Base-by-base conservation (phyloP, 768 basidiomycete genomes). In the Boletus eberwhitei region DNA sequence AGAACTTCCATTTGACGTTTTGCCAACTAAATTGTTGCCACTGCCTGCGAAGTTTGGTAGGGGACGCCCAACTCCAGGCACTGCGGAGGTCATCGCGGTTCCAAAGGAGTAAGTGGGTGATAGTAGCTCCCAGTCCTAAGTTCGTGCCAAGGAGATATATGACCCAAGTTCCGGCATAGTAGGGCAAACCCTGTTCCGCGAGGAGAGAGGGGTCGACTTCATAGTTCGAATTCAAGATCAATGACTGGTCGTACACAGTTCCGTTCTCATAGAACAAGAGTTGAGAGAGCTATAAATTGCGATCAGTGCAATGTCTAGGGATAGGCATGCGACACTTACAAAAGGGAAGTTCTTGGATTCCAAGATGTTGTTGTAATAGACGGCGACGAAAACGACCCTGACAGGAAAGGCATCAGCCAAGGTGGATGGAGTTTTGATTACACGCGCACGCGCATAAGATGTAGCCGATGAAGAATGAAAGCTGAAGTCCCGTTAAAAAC, bases 271-370 rank as follows among this genome's bases (percentile, higher is more conserved):
- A 75, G 63, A 78, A 83, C 13, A 83, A 62, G 5, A 71, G 64
- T 57, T 83, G 81, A 2, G 78, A 77, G 16, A 82, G 66, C 69
- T 70, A 29, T 2, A 26, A 9, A 74, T 59, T 13, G n/a, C 6
- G 32, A 32, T 55, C 17, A 61, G 36, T 26, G 17, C 4, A 2
- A 7, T 37, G 16, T 17, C 8, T 17, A 19, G 5, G 13, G 8
- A 7, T 31, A 38, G n/a, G 11, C 0, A 38, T 46, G 64, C n/a
- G 76, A 82, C 1, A 50, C 67, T 36, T 60, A 77, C 74, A 70
- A 84, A 84, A 2, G 85, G 85, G 72, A 86, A 84, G 60, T 74
- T 78, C 60, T 81, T 77, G 2, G 77, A 78, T 42, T 79, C 66
- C 84, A 84, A 86, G 12, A 76, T 69, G 55, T 87, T 85, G 40